Percentiles rank a stretch among this genome's conserved stretches.
Evolutionary conservation across 2,329 filamentous ascomycete genomes (phyloP).

Genomic region (Beauveria scarabaeidicola): DNA sequence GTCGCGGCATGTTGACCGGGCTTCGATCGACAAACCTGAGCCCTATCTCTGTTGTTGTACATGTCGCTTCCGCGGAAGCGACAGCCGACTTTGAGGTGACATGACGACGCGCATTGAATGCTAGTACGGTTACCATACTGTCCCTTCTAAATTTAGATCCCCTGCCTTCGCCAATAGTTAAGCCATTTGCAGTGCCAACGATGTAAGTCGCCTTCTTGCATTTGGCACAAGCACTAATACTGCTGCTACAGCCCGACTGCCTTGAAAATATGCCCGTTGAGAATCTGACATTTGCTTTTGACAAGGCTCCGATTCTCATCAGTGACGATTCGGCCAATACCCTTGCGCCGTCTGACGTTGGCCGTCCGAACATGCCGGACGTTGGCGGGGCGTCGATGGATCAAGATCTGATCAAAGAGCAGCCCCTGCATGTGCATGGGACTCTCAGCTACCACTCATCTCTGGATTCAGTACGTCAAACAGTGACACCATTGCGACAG

Average conservation of each 20-base stretch:
- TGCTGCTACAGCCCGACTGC: neutral
- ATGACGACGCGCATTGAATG: too few relatives aligned
- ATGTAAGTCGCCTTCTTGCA: constrained; percentile 4
- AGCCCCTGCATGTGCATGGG: neutral
- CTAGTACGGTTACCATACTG: too few relatives aligned
- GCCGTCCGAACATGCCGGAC: neutral
- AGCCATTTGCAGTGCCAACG: neutral
- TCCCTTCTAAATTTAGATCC: too few relatives aligned
- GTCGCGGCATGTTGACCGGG: too few relatives aligned
- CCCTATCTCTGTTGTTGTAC: too few relatives aligned
- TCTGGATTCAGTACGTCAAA: neutral
- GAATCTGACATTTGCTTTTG: neutral
- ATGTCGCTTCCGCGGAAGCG: too few relatives aligned
- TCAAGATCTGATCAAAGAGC: neutral
- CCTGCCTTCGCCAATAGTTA: too few relatives aligned
- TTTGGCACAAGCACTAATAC: neutral
- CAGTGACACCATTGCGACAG: neutral
- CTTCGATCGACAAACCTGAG: too few relatives aligned
- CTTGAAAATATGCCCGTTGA: neutral
- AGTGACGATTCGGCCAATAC: neutral
- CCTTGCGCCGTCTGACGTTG: neutral
- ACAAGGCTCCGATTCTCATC: neutral
- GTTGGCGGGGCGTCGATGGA: neutral
- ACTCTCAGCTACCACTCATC: neutral
- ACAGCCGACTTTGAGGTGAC: too few relatives aligned